A percentile compares a stretch with the other conserved stretches of the same genome.
These are phyloP conservation scores for Yamadazyma conglobata DNA, from an alignment of 1,139 yeast species.

Conservation along the genomic window DNA sequence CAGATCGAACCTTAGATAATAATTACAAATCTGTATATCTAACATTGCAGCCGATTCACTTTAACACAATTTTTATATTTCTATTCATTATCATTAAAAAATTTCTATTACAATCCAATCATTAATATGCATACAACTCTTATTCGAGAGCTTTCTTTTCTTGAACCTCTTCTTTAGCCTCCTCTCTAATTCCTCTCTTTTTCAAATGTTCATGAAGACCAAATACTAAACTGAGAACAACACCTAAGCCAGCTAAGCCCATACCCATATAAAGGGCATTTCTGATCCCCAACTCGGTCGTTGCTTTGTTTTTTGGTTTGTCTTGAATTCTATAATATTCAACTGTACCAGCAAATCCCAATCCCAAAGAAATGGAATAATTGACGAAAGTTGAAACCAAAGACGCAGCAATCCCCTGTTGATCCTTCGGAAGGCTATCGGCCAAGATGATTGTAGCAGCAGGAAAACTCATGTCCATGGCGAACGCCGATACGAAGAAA, in stretches of 20 bases:
- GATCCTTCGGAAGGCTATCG: constrained; percentile 46
- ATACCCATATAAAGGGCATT: constrained; percentile 48
- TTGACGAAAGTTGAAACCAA: constrained; percentile 59
- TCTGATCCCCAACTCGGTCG: constrained; percentile 34
- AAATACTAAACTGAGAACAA: constrained; percentile 23
- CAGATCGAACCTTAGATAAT: no score
- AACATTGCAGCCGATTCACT: no score
- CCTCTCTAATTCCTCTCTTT: no score
- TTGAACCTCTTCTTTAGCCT: no score
- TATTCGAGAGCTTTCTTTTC: no score
- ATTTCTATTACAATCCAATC: no score
- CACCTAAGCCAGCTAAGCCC: constrained; percentile 51
- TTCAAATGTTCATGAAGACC: constrained; percentile 10
- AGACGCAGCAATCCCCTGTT: constrained; percentile 67
- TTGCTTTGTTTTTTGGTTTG: constrained; percentile 20
- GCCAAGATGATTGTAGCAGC: constrained; percentile 54
- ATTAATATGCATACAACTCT: no score
- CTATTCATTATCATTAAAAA: no score
- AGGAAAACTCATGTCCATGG: constrained; percentile 68
- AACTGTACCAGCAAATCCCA: constrained; percentile 66
- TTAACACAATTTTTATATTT: no score
- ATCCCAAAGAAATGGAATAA: constrained; percentile 60
- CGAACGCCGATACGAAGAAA: constrained; percentile 46
- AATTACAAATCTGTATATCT: no score
- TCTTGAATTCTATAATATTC: constrained; percentile 39